Conservation (phyloP, 306 rosid species). For the Crotalaria pallida region DNA sequence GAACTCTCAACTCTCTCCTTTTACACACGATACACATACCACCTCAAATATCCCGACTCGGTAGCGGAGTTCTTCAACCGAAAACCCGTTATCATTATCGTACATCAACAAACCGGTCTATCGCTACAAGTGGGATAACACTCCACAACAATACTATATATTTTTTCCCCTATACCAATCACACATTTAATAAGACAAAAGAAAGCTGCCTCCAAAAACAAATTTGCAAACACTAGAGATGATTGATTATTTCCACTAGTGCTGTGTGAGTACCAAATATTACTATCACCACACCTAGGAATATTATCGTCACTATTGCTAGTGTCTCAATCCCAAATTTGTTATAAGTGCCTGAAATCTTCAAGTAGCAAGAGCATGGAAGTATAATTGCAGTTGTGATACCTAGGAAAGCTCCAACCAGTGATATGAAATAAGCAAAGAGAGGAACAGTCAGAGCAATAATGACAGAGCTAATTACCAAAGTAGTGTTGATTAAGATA, state of each 20-base stretch:
- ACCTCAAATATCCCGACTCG: too few relatives aligned
- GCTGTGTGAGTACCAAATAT: constrained; percentile 52
- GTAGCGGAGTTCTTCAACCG: too few relatives aligned
- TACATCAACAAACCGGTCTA: too few relatives aligned
- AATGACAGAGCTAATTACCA: constrained; percentile 43
- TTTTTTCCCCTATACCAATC: too few relatives aligned
- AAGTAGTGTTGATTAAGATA: constrained; percentile 25
- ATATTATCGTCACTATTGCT: constrained; percentile 16
- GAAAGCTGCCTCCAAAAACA: too few relatives aligned
- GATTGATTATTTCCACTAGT: constrained; percentile 29
- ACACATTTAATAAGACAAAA: too few relatives aligned
- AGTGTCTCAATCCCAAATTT: constrained; percentile 30
- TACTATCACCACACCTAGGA: constrained; percentile 32
- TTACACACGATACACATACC: too few relatives aligned
- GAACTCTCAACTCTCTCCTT: too few relatives aligned
- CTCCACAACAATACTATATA: too few relatives aligned
- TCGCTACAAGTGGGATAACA: too few relatives aligned
- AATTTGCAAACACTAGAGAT: background rate
- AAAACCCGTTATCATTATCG: too few relatives aligned
- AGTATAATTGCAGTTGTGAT: constrained; percentile 55
- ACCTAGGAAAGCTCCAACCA: constrained; percentile 66
- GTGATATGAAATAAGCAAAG: constrained; percentile 51
- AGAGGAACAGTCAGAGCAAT: constrained; percentile 48
- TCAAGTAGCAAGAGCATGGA: constrained; percentile 67
- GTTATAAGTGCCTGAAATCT: constrained; percentile 43